phyloP scores from a whole-genome alignment of 2,329 filamentous ascomycete species.

The Hypoxylon sp. region DNA sequence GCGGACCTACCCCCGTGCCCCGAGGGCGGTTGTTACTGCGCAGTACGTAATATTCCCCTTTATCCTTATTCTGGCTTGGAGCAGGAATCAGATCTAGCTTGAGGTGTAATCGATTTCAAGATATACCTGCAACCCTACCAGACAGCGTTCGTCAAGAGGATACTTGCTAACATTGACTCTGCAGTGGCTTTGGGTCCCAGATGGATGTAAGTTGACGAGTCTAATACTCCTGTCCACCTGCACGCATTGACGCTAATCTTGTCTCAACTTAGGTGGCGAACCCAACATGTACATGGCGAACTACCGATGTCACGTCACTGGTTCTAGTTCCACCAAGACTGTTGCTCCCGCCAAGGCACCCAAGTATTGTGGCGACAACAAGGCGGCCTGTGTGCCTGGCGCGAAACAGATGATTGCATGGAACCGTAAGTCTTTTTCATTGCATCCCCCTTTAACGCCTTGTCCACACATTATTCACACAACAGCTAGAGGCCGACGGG shows the following conservation, averaged over 20 bases:
- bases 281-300: constrained; percentile 61
- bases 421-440: constrained; percentile 57
- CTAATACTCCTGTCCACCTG: not conserved
- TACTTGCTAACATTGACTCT: not conserved
- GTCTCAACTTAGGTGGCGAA: not conserved
- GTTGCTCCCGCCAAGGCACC: constrained; percentile 60
- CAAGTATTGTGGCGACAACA: constrained; percentile 58
- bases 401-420: constrained; percentile 67
- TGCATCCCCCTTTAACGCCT: not conserved
- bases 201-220: constrained; percentile 35
- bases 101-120: not conserved
- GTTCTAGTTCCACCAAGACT: constrained; percentile 58
- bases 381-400: constrained; percentile 58
- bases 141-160: not conserved
- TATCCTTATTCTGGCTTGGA: not conserved
- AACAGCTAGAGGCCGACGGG: constrained; percentile 51
- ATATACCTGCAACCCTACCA: not conserved
- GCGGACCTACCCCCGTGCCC: constrained; percentile 39
- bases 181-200: constrained; percentile 43
- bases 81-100: not conserved
- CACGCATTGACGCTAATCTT: not conserved
- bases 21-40: constrained; percentile 43
- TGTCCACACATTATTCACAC: not conserved
- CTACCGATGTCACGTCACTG: constrained; percentile 64
- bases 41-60: constrained; percentile 7